Evolutionary conservation across 805 yeast genomes (phyloP).

Genomic region (Millerago galiae): DNA sequence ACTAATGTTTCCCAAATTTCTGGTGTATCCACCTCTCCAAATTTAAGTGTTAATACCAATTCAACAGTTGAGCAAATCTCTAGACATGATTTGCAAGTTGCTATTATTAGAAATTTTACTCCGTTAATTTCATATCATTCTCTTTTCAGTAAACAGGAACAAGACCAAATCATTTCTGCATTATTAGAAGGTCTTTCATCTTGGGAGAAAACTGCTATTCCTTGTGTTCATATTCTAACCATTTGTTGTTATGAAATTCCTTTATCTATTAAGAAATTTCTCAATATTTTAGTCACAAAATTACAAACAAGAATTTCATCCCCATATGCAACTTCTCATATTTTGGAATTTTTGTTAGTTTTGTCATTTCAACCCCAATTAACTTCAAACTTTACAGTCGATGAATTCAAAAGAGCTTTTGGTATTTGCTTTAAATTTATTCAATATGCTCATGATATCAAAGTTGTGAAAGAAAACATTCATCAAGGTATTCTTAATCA

Average conservation of each 20-base stretch:
- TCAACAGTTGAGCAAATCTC: conserved; percentile 26
- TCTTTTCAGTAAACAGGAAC: conserved; percentile 46
- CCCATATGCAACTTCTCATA: conserved; percentile 62
- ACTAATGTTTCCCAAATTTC: not conserved
- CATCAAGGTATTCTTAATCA: conserved; percentile 24
- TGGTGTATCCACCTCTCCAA: not conserved
- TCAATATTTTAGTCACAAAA: conserved; percentile 63
- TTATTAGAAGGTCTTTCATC: conserved; percentile 57
- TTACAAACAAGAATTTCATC: conserved; percentile 71
- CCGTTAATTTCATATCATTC: conserved; percentile 56
- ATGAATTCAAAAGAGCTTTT: conserved; percentile 73
- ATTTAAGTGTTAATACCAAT: not conserved
- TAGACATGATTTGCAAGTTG: conserved; percentile 61
- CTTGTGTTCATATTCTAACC: conserved; percentile 69
- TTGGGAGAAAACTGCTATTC: conserved; percentile 74
- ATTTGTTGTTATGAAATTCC: conserved; percentile 82
- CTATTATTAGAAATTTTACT: conserved; percentile 54
- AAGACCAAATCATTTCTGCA: conserved; percentile 57
- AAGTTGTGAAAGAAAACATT: conserved; percentile 21
- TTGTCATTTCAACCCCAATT: conserved; percentile 60
- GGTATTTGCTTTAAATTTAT: conserved; percentile 79
- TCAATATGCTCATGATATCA: conserved; percentile 55
- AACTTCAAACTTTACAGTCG: conserved; percentile 65
- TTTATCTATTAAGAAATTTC: conserved; percentile 56
- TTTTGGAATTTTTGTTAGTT: conserved; percentile 66